Conservation (phyloP, 805 yeast genomes). For the Ogataea thermomethanolica region DNA sequence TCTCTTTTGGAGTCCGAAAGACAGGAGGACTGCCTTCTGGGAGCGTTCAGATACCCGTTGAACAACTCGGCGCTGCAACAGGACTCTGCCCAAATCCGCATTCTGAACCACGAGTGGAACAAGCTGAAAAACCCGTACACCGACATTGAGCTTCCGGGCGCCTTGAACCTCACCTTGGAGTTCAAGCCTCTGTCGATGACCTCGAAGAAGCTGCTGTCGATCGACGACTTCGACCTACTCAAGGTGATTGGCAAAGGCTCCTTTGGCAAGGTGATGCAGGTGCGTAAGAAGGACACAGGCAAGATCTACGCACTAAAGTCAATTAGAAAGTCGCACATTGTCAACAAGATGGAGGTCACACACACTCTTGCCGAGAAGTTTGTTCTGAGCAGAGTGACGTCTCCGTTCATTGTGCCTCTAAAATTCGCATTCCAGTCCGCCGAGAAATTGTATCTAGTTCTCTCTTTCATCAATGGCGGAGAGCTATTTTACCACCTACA, state of each 20-base stretch:
- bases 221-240: conserved; percentile 88
- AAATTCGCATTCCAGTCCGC: conserved; percentile 96
- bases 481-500: conserved; percentile 94
- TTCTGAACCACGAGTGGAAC: conserved; percentile 64
- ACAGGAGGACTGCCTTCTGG: conserved; percentile 68
- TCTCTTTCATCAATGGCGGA: conserved; percentile 95
- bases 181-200: conserved; percentile 34
- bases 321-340: conserved; percentile 89
- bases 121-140: conserved; percentile 32
- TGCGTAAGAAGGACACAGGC: conserved; percentile 89
- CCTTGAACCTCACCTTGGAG: conserved; percentile 40
- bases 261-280: conserved; percentile 99
- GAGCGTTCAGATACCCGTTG: conserved; percentile 63
- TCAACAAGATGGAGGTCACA: conserved; percentile 89
- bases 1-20: conserved; percentile 42
- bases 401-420: conserved; percentile 94
- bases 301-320: conserved; percentile 94
- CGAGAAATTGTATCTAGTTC: conserved; percentile 86
- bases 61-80: conserved; percentile 17
- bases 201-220: conserved; percentile 60
- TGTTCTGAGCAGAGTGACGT: conserved; percentile 86
- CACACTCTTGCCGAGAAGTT: conserved; percentile 97
- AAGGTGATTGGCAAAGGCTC: conserved; percentile 98
- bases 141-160: conserved; percentile 30
- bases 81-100: conserved; percentile 43